Percentiles rank a stretch among this genome's conserved stretches.
Evolutionary conservation across 768 basidiomycete species (phyloP).

Genomic region (Boletales sp.): DNA sequence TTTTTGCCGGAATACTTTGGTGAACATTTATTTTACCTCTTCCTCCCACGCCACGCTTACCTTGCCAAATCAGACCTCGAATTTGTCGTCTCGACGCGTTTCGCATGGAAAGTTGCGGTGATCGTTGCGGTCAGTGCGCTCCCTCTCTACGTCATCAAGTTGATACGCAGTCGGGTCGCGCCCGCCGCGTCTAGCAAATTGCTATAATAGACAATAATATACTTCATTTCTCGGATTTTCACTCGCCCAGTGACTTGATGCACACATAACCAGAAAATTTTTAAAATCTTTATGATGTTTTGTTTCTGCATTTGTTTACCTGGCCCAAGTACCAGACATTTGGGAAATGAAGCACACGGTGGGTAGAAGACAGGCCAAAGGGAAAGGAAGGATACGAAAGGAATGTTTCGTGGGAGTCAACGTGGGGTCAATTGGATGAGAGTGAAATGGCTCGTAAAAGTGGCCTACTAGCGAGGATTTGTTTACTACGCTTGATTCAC

Average conservation of each 20-base stretch:
- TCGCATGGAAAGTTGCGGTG: conserved; percentile 92
- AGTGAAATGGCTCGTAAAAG: not conserved
- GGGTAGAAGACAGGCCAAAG: not conserved
- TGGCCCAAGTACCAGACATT: conserved; percentile 16
- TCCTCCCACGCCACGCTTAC: not conserved
- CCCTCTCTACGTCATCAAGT: conserved; percentile 88
- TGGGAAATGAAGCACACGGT: conserved; percentile 28
- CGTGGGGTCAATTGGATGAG: not conserved
- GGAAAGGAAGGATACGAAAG: conserved; percentile 1
- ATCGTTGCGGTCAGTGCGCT: conserved; percentile 94
- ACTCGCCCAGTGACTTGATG: not conserved
- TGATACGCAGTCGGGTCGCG: conserved; percentile 79
- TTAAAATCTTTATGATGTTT: conserved; percentile 36
- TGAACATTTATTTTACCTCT: conserved; percentile 34
- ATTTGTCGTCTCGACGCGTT: conserved; percentile 84
- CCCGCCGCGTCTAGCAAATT: conserved; percentile 95
- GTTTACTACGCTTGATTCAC: conserved; percentile 21
- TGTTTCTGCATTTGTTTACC: conserved; percentile 31
- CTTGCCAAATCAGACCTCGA: conserved; percentile 62
- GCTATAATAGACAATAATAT: conserved; percentile 38
- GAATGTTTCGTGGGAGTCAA: conserved; percentile 13
- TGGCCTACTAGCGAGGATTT: conserved; percentile 8
- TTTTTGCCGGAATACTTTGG: conserved; percentile 98
- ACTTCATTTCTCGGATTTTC: too few relatives aligned
- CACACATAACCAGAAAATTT: not conserved